Conservation (phyloP, 768 basidiomycete genomes). For the Coprinopsis cinerea region DNA sequence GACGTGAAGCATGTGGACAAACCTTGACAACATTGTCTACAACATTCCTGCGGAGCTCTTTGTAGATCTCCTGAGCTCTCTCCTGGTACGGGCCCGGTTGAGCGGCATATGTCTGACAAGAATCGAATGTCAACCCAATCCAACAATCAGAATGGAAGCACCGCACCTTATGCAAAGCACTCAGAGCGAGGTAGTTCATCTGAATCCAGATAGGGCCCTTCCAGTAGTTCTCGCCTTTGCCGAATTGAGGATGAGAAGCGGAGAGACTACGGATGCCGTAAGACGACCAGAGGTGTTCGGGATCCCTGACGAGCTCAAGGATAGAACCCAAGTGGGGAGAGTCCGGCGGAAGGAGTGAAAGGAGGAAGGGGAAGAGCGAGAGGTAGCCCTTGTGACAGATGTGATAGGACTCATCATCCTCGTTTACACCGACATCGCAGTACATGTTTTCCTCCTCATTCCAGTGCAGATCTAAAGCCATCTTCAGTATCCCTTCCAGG, state of each 20-base stretch:
- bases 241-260: slow-evolving; percentile 84
- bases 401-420: slow-evolving; percentile 81
- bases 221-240: slow-evolving; percentile 95
- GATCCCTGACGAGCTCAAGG: slow-evolving; percentile 73
- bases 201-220: slow-evolving; percentile 95
- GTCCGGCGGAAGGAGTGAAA: slow-evolving; percentile 67
- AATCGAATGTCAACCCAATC: neutral
- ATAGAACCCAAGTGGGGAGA: slow-evolving; percentile 81
- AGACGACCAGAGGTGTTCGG: slow-evolving; percentile 85
- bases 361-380: slow-evolving; percentile 88
- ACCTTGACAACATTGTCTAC: slow-evolving; percentile 76
- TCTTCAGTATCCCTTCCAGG: neutral
- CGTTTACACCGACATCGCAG: slow-evolving; percentile 81
- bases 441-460: slow-evolving; percentile 86
- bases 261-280: slow-evolving; percentile 88
- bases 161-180: slow-evolving; percentile 69
- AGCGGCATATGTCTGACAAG: slow-evolving; percentile 62
- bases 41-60: slow-evolving; percentile 72
- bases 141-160: neutral
- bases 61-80: slow-evolving; percentile 73
- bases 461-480: slow-evolving; percentile 80
- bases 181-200: slow-evolving; percentile 90
- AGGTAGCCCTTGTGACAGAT: slow-evolving; percentile 92
- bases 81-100: slow-evolving; percentile 77
- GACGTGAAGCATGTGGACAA: neutral